Conservation (phyloP, 768 basidiomycete species). For the Termitomyces sp. region DNA sequence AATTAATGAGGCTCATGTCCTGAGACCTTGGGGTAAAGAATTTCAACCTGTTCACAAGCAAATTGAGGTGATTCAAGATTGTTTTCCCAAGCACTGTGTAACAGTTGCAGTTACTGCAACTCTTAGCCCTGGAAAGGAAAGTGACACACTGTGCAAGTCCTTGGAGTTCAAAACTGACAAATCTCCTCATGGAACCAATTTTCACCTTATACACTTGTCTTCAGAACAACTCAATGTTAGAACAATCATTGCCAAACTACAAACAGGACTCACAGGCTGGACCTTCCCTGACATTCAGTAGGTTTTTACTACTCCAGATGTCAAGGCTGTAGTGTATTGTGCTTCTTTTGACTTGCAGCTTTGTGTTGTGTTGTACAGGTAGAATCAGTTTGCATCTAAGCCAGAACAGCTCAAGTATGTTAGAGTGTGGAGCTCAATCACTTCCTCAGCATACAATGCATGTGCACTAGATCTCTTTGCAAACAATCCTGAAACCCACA, state of each 20-base stretch:
- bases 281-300: slow-evolving; percentile 1
- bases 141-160: not conserved
- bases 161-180: not conserved
- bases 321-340: slow-evolving; percentile 8
- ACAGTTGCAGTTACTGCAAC: not conserved
- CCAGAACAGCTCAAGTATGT: too few species aligned
- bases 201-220: slow-evolving; percentile 2
- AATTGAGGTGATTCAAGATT: too few species aligned
- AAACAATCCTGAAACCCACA: not conserved
- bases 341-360: not conserved
- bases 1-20: not conserved
- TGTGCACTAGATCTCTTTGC: not conserved
- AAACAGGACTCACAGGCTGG: not conserved
- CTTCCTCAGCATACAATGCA: slow-evolving; percentile 6
- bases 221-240: slow-evolving; percentile 3
- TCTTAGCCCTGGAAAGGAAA: too few species aligned
- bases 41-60: not conserved
- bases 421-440: slow-evolving; percentile 6
- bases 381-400: not conserved
- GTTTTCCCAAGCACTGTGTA: too few species aligned
- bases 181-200: not conserved
- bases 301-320: not conserved
- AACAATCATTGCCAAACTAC: not conserved
- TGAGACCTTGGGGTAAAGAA: not conserved
- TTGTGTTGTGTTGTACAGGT: slow-evolving; percentile 3